Conservation (phyloP, 495 filamentous ascomycete genomes). For the Daldinia grandis region DNA sequence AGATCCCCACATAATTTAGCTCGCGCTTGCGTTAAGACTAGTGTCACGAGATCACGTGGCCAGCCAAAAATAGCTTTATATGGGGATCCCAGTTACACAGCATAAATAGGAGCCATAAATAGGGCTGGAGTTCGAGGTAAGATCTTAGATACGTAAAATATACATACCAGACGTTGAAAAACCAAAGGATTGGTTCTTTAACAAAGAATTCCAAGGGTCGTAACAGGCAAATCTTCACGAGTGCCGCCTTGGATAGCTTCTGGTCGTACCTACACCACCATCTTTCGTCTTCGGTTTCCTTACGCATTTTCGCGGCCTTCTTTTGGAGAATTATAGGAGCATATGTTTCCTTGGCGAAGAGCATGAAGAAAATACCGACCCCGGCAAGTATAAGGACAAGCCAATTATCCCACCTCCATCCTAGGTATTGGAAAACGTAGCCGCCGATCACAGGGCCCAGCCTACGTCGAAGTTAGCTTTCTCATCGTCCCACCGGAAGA, state of each 20-base stretch:
- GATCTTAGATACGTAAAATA: background rate
- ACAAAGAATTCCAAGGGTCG: slow-evolving; percentile 80
- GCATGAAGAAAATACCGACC: slow-evolving; percentile 60
- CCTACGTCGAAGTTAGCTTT: background rate
- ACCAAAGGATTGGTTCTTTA: slow-evolving; percentile 86
- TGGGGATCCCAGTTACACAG: background rate
- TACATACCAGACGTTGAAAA: slow-evolving; percentile 74
- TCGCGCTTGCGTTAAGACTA: background rate
- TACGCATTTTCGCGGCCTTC: slow-evolving; percentile 72
- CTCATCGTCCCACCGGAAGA: background rate
- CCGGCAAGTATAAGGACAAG: slow-evolving; percentile 74
- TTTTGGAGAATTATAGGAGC: slow-evolving; percentile 73
- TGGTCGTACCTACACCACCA: slow-evolving; percentile 83
- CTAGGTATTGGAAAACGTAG: slow-evolving; percentile 77
- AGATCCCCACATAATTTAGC: background rate
- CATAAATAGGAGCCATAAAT: background rate
- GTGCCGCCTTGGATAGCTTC: slow-evolving; percentile 53
- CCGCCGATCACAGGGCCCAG: slow-evolving; percentile 73
- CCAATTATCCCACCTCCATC: slow-evolving; percentile 93
- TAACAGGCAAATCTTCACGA: slow-evolving; percentile 74
- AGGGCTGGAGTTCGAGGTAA: background rate
- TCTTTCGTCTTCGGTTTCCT: slow-evolving; percentile 75
- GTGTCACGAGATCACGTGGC: background rate
- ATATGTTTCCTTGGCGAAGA: slow-evolving; percentile 77
- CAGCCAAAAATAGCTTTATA: background rate